Percentiles rank a stretch among this genome's conserved stretches.
Evolutionary conservation across 1,284 basidiomycete species (phyloP).

Genomic region (Garcileccinum viscosum): DNA sequence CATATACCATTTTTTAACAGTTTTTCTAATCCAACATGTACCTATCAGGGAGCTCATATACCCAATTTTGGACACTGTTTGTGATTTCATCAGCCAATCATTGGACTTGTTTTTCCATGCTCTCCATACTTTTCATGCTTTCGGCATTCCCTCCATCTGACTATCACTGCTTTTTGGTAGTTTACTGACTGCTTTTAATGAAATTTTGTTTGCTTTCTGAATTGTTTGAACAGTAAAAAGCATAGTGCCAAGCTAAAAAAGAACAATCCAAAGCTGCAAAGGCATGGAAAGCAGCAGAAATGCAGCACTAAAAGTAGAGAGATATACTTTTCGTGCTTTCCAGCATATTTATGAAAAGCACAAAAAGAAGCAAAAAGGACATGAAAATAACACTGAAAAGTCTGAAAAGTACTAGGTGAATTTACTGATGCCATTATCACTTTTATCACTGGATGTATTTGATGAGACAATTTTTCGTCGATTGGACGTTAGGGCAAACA

Average conservation of each 20-base stretch:
- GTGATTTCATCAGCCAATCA: background rate
- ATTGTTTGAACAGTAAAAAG: background rate
- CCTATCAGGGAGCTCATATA: background rate
- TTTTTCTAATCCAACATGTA: too few species aligned
- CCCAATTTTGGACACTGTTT: background rate
- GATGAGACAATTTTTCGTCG: background rate
- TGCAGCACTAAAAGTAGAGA: background rate
- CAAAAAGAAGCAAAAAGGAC: background rate
- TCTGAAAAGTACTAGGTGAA: background rate
- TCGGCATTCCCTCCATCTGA: background rate
- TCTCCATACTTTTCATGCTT: background rate
- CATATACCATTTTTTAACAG: too few species aligned
- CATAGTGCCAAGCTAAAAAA: background rate
- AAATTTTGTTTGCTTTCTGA: background rate
- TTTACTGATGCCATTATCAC: background rate
- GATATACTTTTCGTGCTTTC: background rate
- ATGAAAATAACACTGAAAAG: background rate
- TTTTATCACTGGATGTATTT: background rate
- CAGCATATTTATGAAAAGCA: background rate
- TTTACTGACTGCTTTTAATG: background rate
- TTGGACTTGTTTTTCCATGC: background rate
- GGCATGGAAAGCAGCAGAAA: background rate
- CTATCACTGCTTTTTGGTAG: background rate
- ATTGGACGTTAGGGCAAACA: constrained; percentile 10
- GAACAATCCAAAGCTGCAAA: background rate